These are phyloP conservation scores for Phialophora expanda DNA, from an alignment of 2,329 filamentous ascomycete species.

Conservation along the genomic window DNA sequence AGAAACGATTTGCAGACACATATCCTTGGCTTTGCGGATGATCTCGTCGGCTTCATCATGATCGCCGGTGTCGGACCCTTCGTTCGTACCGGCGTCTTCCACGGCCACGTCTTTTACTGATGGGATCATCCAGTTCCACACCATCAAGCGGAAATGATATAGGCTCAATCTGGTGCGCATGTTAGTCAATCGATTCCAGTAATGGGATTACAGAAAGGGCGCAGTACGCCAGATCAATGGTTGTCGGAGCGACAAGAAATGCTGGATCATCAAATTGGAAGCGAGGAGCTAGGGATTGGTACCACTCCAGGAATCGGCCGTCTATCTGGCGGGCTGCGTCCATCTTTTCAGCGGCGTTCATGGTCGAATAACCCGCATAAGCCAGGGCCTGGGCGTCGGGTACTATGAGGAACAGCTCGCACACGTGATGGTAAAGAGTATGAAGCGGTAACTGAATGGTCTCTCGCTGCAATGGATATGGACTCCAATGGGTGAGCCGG, in stretches of 20 bases:
- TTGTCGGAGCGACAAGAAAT: conserved; percentile 16
- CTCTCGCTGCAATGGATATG: conserved; percentile 23
- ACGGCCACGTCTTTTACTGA: background rate
- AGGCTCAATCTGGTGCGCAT: conserved; percentile 1
- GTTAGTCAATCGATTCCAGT: conserved; percentile 8
- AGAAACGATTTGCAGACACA: conserved; percentile 6
- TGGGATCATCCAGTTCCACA: conserved; percentile 27
- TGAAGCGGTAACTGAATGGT: conserved; percentile 20
- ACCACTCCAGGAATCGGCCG: conserved; percentile 19
- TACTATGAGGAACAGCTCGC: conserved; percentile 19
- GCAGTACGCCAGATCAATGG: conserved; percentile 22
- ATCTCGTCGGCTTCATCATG: conserved; percentile 11
- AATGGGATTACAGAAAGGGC: background rate
- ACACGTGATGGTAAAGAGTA: conserved; percentile 20
- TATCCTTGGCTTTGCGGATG: conserved; percentile 4
- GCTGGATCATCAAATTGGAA: conserved; percentile 12
- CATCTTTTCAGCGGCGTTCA: conserved; percentile 13
- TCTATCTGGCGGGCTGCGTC: conserved; percentile 19
- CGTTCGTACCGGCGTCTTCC: background rate
- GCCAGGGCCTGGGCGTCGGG: conserved; percentile 17
- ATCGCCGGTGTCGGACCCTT: background rate
- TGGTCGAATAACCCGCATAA: conserved; percentile 17
- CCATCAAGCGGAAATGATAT: conserved; percentile 19
- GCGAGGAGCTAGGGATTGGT: conserved; percentile 8
- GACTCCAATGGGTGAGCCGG: conserved; percentile 21